Base-by-base conservation (phyloP, 129 eudicot species). In the Flaveria sonorensis region DNA sequence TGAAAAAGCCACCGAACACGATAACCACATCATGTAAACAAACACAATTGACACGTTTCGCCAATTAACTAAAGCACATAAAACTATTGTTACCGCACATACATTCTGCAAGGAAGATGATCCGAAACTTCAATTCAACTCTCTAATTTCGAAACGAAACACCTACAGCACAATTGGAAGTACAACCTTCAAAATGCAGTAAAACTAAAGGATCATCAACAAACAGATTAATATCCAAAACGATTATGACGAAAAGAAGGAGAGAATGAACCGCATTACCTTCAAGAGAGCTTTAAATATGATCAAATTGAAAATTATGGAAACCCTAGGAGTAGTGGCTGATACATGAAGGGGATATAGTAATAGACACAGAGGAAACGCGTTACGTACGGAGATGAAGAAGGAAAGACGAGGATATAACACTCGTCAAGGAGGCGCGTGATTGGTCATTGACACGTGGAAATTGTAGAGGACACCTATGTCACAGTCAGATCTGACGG, bases 401-500 rank as follows among this genome's bases (percentile, higher is more conserved):
- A 68, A 65, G 70, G 47, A 76, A 67, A 14, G 66, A 74, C 15
- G 24, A 16, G 68, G 23, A 28, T 51, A 12, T 10, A 32, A 10
- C 14, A 82, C 88, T 83, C 89, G 89, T 84, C 1, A 6, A 7
- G n/a, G 30, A n/a, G 51, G 65, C 39, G 83, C 71, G 70, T 63
- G 73, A 57, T 6, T 0, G 15, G 68, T 51, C 1, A n/a, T 20
- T 20, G 46, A 85, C 89, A 91, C 97, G 97, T 91, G 90, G 83
- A 82, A 57, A 46, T 2, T 46, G n/a, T 76, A 68, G 14, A 74
- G 65, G 77, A 79, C 82, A 83, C 83, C 80, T 76, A 78, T 81
- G 77, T 53, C 77, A 77, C 68, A 72, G 90, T 91, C 88, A 78
- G 81, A 21, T 66, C 87, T 82, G 84, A 91, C 88, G 89, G 88